Conservation (phyloP, 305 asterid genomes). For the Galium porrigens region DNA sequence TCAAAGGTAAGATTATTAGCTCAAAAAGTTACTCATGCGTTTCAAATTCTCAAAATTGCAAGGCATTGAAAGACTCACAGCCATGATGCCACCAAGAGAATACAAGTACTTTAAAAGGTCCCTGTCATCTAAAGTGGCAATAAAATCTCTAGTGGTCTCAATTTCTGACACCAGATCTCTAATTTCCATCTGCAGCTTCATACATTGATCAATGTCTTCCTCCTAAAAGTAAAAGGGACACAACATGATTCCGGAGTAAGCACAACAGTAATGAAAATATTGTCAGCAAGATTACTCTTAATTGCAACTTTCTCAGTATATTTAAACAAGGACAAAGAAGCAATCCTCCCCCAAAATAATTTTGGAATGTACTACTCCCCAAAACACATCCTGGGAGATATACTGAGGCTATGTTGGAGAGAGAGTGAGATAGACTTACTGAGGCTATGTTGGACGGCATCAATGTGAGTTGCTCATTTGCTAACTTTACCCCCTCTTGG, state of each 20-base stretch:
- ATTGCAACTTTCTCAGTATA: background rate
- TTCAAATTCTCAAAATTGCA: constrained; percentile 1
- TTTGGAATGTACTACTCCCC: background rate
- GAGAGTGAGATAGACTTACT: constrained; percentile 21
- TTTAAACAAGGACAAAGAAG: background rate
- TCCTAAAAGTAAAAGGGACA: constrained; percentile 31
- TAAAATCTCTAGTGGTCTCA: constrained; percentile 39
- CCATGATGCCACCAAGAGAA: constrained; percentile 25
- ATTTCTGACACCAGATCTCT: constrained; percentile 45
- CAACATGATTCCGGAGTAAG: background rate
- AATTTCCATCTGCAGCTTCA: constrained; percentile 34
- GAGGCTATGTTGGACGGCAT: constrained; percentile 18
- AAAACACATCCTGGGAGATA: constrained; percentile 1
- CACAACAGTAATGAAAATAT: background rate
- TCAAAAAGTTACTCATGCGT: constrained; percentile 5
- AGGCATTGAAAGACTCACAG: constrained; percentile 37
- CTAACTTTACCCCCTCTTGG: constrained; percentile 50
- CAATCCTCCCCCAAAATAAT: background rate
- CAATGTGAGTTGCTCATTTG: constrained; percentile 41
- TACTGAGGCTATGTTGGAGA: constrained; percentile 19
- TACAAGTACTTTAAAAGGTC: constrained; percentile 40
- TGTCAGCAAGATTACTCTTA: background rate
- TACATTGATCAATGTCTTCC: constrained; percentile 34
- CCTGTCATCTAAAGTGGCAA: constrained; percentile 37
- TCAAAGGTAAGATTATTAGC: background rate